phyloP scores from a whole-genome alignment of 1,284 basidiomycete species.

The Leccinum fallax region DNA sequence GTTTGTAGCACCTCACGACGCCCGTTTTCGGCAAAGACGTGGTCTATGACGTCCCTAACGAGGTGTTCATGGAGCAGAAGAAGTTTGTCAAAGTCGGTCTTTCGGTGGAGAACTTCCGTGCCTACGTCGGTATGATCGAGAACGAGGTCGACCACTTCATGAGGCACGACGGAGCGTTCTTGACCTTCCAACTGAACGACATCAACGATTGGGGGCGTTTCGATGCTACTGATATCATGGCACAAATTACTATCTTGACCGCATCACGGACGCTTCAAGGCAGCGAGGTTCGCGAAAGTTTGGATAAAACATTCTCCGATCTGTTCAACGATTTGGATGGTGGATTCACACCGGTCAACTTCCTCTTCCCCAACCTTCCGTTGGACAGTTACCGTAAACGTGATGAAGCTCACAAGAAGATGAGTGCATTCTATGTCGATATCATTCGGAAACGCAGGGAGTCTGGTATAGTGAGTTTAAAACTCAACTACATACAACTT shows the following conservation, averaged over 20 bases:
- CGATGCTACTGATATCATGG: slow-evolving; percentile 73
- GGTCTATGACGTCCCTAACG: slow-evolving; percentile 97
- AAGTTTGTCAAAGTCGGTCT: slow-evolving; percentile 96
- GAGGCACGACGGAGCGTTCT: slow-evolving; percentile 62
- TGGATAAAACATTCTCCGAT: slow-evolving; percentile 87
- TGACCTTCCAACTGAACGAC: slow-evolving; percentile 59
- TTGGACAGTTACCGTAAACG: slow-evolving; percentile 87
- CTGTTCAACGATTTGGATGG: slow-evolving; percentile 92
- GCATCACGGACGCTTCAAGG: slow-evolving; percentile 94
- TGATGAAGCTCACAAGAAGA: slow-evolving; percentile 89
- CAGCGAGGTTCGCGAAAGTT: slow-evolving; percentile 77
- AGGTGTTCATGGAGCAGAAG: slow-evolving; percentile 99
- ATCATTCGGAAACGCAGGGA: slow-evolving; percentile 83
- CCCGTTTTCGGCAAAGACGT: slow-evolving; percentile 97
- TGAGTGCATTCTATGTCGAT: slow-evolving; percentile 92
- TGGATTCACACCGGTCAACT: slow-evolving; percentile 90
- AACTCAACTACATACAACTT: background rate
- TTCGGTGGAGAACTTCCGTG: slow-evolving; percentile 88
- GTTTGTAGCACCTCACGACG: slow-evolving; percentile 77
- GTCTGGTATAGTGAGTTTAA: slow-evolving; percentile 42
- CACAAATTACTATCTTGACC: slow-evolving; percentile 96
- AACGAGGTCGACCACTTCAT: slow-evolving; percentile 81
- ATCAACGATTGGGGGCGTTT: slow-evolving; percentile 74
- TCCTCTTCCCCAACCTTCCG: slow-evolving; percentile 94
- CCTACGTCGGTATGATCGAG: slow-evolving; percentile 91